phyloP scores from a whole-genome alignment of 805 yeast genomes.

The Yarrowia sp. region DNA sequence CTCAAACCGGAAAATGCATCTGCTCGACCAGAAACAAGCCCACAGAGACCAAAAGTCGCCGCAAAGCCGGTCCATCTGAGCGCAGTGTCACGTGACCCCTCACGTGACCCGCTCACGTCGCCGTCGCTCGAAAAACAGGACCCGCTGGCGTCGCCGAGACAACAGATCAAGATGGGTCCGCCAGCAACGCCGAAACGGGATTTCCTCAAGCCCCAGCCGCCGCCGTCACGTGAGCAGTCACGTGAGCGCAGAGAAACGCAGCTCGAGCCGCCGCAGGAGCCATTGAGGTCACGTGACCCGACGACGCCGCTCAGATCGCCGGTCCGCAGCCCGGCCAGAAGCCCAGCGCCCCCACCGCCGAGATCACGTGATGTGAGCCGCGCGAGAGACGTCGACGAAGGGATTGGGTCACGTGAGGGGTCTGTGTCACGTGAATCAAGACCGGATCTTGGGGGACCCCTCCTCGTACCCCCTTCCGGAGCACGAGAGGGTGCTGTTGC shows the following conservation, averaged over 20 bases:
- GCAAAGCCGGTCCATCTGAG: slow-evolving; percentile 14
- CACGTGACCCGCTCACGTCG: neutral
- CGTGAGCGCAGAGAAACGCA: neutral
- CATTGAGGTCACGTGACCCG: slow-evolving; percentile 8
- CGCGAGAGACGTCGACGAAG: neutral
- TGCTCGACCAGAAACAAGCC: neutral
- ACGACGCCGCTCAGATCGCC: slow-evolving; percentile 7
- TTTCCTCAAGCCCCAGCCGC: slow-evolving; percentile 15
- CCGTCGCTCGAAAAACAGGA: neutral
- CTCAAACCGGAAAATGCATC: neutral
- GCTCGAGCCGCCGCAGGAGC: neutral
- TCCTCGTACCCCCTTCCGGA: neutral
- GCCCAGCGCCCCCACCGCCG: slow-evolving; percentile 5
- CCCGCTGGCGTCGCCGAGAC: slow-evolving; percentile 5
- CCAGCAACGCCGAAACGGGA: slow-evolving; percentile 18
- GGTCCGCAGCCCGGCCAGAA: neutral
- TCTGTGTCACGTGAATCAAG: neutral
- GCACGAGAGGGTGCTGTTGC: slow-evolving; percentile 11
- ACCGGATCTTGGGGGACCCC: neutral
- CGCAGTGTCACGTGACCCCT: neutral
- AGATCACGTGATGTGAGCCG: slow-evolving; percentile 15
- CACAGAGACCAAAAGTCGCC: neutral
- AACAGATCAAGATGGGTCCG: neutral
- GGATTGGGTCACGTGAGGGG: neutral
- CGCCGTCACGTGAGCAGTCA: slow-evolving; percentile 27